Evolutionary conservation across 352 stramenopile species (phyloP).

Genomic region (Globisporangium spinosum): DNA sequence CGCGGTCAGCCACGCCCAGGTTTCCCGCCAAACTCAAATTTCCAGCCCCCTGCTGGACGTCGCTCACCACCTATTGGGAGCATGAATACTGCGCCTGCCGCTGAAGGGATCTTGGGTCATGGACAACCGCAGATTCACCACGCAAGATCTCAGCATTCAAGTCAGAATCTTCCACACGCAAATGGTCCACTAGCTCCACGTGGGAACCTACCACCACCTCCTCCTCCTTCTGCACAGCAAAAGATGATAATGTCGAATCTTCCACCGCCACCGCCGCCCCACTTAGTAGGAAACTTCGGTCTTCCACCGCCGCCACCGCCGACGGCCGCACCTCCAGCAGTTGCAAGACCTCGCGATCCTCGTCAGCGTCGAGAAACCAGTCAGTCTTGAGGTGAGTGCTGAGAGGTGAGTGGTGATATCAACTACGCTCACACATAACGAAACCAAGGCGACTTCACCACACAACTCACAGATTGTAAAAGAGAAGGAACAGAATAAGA

Average conservation of each 20-base stretch:
- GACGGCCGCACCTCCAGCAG: not conserved
- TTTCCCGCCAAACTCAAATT: not conserved
- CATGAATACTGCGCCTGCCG: not conserved
- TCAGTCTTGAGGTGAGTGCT: constrained; percentile 8
- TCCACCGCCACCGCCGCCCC: not conserved
- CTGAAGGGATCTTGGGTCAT: constrained; percentile 7
- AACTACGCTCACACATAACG: not conserved
- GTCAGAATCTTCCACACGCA: not conserved
- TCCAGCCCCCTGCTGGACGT: not conserved
- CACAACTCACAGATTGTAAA: not conserved
- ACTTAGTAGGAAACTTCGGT: not conserved
- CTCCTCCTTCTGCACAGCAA: constrained; percentile 1
- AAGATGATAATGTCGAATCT: not conserved
- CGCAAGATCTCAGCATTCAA: constrained; percentile 1
- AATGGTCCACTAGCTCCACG: not conserved
- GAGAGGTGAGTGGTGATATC: not conserved
- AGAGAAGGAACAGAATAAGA: not conserved
- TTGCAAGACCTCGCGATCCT: constrained; percentile 17
- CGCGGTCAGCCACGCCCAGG: not conserved
- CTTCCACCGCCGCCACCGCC: constrained; percentile 1
- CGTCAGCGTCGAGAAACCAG: constrained; percentile 16
- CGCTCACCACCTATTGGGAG: not conserved
- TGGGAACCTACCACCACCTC: not conserved
- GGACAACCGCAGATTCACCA: not conserved
- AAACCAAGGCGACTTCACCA: not conserved